Conservation (phyloP, 2,329 filamentous ascomycete species). For the Botrytis porri region DNA sequence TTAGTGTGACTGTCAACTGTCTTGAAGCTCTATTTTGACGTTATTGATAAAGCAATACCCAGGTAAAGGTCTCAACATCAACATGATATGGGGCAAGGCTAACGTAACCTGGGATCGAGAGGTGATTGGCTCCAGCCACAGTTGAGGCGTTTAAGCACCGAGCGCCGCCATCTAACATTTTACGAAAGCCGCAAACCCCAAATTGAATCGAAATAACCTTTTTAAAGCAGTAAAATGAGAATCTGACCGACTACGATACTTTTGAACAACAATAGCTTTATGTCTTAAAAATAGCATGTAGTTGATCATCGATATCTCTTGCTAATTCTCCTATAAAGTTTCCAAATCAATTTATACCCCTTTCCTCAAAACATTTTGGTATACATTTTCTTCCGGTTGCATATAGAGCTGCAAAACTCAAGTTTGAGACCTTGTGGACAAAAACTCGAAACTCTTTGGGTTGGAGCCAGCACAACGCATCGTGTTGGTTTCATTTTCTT, state of each 20-base stretch:
- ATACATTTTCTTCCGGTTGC: constrained; percentile 9
- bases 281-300: constrained; percentile 10
- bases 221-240: constrained; percentile 18
- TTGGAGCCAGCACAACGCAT: constrained; percentile 16
- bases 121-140: constrained; percentile 22
- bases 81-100: constrained; percentile 1
- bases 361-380: not conserved
- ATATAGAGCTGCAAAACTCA: constrained; percentile 2
- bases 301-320: constrained; percentile 1
- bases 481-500: constrained; percentile 1
- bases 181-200: not conserved
- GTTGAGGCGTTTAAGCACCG: not conserved
- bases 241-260: constrained; percentile 17
- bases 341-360: not conserved
- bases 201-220: constrained; percentile 15
- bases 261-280: constrained; percentile 14
- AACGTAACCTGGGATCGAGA: not conserved
- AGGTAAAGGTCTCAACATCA: not conserved
- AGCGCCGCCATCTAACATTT: constrained; percentile 9
- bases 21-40: not conserved
- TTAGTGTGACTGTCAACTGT: not conserved
- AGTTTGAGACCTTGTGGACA: constrained; percentile 7
- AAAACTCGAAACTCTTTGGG: constrained; percentile 9
- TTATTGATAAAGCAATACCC: constrained; percentile 14
- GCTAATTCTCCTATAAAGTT: constrained; percentile 4